A percentile compares a stretch with the other conserved stretches of the same genome.
These are phyloP conservation scores for Fusarium circinatum DNA, from an alignment of 2,329 filamentous ascomycete genomes.

Conservation along the genomic window DNA sequence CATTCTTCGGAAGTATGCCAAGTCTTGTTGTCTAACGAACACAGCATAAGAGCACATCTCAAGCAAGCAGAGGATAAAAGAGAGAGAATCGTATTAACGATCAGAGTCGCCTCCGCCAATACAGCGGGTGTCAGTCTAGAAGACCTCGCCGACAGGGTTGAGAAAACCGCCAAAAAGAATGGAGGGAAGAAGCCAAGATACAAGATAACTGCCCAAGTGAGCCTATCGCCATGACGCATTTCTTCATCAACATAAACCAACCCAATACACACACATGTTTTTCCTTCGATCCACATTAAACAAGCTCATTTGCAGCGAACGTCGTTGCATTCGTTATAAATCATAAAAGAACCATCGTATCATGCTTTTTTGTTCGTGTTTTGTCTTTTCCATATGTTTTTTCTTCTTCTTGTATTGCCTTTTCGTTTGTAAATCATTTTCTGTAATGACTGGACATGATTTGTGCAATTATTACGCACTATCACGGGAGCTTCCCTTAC, in stretches of 20 bases:
- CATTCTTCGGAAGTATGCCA: background rate
- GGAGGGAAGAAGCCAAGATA: constrained; percentile 46
- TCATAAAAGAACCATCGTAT: constrained; percentile 19
- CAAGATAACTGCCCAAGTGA: constrained; percentile 48
- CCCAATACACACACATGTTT: constrained; percentile 24
- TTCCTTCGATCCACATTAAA: constrained; percentile 12
- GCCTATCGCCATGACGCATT: constrained; percentile 36
- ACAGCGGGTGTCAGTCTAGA: constrained; percentile 47
- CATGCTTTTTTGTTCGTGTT: constrained; percentile 15
- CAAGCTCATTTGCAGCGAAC: constrained; percentile 19
- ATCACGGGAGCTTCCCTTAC: constrained; percentile 43
- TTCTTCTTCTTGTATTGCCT: constrained; percentile 11
- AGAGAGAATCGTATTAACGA: constrained; percentile 50
- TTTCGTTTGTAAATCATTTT: constrained; percentile 13
- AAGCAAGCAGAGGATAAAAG: constrained; percentile 48
- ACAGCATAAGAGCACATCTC: constrained; percentile 46
- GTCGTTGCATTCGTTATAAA: constrained; percentile 35
- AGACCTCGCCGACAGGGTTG: constrained; percentile 49
- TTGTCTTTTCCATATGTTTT: constrained; percentile 22
- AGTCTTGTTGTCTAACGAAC: constrained; percentile 29
- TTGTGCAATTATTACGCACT: constrained; percentile 26
- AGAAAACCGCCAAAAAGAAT: constrained; percentile 49
- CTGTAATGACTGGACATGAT: constrained; percentile 35
- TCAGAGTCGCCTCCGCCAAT: constrained; percentile 47
- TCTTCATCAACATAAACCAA: constrained; percentile 24